Conservation (phyloP, 108 stramenopile genomes). For the Nitzschia sp. region DNA sequence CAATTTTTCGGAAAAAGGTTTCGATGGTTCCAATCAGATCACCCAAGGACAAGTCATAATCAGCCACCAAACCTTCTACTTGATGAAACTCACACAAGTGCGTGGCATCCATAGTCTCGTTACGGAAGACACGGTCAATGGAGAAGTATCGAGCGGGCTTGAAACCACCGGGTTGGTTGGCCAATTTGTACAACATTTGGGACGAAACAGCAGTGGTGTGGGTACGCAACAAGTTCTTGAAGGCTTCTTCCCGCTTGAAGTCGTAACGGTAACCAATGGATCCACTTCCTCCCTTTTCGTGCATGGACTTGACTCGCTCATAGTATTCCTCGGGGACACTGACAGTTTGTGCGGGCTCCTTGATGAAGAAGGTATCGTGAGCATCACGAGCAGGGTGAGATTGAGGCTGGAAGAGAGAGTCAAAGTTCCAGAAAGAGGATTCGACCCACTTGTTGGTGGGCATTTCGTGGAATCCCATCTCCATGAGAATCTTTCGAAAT, state of each 20-base stretch:
- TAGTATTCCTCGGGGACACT: conserved; percentile 94
- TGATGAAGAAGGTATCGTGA: conserved; percentile 99
- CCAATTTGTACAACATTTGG: conserved; percentile 95
- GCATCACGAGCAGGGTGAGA: conserved; percentile 99
- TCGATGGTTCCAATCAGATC: conserved; percentile 98
- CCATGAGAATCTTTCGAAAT: conserved; percentile 95
- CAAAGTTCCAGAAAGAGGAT: conserved; percentile 99
- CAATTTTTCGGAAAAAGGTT: conserved; percentile 98
- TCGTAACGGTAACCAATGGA: conserved; percentile 96
- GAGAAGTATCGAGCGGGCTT: conserved; percentile 94
- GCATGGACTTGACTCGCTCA: conserved; percentile 96
- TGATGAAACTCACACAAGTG: conserved; percentile 99
- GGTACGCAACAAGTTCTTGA: conserved; percentile 96
- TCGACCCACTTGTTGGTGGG: conserved; percentile 99
- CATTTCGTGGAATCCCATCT: conserved; percentile 99
- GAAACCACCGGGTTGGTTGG: conserved; percentile 95
- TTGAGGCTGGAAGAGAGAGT: conserved; percentile 99
- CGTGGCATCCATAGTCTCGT: conserved; percentile 99
- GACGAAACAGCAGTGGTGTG: conserved; percentile 98
- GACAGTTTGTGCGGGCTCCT: conserved; percentile 84
- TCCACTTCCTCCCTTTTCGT: conserved; percentile 92
- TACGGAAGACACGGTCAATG: conserved; percentile 99
- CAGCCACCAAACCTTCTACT: conserved; percentile 99
- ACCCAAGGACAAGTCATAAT: conserved; percentile 95
- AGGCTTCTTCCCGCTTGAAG: conserved; percentile 93